These are phyloP conservation scores for Przewalskia tangutica DNA, from an alignment of 257 asterid species.

Conservation along the genomic window DNA sequence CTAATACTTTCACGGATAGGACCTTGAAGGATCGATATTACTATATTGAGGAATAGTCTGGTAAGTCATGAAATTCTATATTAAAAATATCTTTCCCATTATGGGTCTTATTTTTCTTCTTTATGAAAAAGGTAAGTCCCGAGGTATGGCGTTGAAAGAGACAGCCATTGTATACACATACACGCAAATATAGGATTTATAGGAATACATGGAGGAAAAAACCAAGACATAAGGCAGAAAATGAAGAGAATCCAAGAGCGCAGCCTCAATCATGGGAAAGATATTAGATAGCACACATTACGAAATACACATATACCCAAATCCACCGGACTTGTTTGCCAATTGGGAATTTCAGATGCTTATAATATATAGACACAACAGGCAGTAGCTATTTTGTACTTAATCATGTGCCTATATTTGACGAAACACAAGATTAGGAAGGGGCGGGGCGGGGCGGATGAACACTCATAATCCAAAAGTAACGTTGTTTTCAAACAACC, in stretches of 20 bases:
- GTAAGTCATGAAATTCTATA: too few relatives aligned
- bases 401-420: too few relatives aligned
- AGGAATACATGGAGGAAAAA: neutral
- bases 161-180: neutral
- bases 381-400: neutral
- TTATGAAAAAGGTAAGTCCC: conserved; percentile 16
- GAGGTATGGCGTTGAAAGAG: conserved; percentile 24
- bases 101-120: neutral
- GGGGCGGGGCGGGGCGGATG: too few relatives aligned
- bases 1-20: too few relatives aligned
- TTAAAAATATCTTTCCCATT: too few relatives aligned
- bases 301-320: conserved; percentile 3
- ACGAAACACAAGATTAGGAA: too few relatives aligned
- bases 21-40: too few relatives aligned
- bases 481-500: too few relatives aligned
- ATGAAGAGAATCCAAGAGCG: conserved; percentile 25
- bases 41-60: too few relatives aligned
- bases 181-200: neutral
- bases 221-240: neutral
- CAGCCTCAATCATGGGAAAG: conserved; percentile 8
- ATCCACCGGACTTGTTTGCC: conserved; percentile 4
- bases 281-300: conserved; percentile 2
- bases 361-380: neutral
- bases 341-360: neutral
- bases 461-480: too few relatives aligned